Evolutionary conservation across 1,139 yeast genomes (phyloP), one percentile per base, ranked within the genome.

Genomic region (Saccharomyces hybrid): DNA sequence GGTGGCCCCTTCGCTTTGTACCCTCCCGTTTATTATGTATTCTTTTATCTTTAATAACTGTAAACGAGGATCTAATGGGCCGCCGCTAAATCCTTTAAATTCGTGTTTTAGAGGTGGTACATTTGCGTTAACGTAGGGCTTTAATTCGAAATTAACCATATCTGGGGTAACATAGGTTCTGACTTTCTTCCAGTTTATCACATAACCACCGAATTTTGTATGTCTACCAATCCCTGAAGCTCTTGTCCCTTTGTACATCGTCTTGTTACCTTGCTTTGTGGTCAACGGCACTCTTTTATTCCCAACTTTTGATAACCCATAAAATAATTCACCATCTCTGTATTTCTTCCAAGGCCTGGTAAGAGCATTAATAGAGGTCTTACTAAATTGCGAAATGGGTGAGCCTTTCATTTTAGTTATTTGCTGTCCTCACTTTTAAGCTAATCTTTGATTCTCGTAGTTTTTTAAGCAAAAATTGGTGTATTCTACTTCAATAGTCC

Each of bases 221-320:
- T 86, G 82, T 55, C 77, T 78, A 67, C 99, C 99, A 59, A 89
- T 82, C 71, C 98, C 97, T 1, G 96, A 80, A 5, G 99, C 88
- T 58, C 98, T 81, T 23, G 98, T 93, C 75, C 99, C 99, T 71
- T 91, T 93, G 73, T 95, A 93, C 73, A 79, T 88, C 65, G 87
- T 84, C 76, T 91, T 90, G 74, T 91, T 93, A 65, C 99, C 98
- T 69, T 89, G 93, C 67, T 93, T 93, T 34, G 96, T 85, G 29
- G 96, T 87, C 62, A 91, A 75, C 3, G 96, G 81, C 67, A 85
- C 83, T 75, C 99, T 83, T 68, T 85, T 88, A 62, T 90, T 84
- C 54, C 97, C 97, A 13, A 83, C 68, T 67, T 87, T 89, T 38
- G 84, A 73, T 50, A 75, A 65, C 52, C 96, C 96, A 68, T 90